Evolutionary conservation across 2,329 filamentous ascomycete genomes (phyloP).

Genomic region (Talaromyces albobiverticillius): DNA sequence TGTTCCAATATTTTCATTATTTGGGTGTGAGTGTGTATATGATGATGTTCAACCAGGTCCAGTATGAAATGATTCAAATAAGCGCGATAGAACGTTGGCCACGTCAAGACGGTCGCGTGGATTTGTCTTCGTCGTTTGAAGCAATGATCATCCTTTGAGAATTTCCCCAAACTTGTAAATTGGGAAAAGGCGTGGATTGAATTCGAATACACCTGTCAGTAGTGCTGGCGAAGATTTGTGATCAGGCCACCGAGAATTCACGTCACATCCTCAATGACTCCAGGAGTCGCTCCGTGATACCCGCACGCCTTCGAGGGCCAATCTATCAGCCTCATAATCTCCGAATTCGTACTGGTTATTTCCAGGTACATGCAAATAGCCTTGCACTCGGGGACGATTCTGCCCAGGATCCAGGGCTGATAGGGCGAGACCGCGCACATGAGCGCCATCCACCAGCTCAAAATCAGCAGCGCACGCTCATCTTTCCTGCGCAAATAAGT

Average conservation of each 20-base stretch:
- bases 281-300: slow-evolving; percentile 18
- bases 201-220: too few species aligned
- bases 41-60: too few species aligned
- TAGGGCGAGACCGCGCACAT: slow-evolving; percentile 11
- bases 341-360: slow-evolving; percentile 23
- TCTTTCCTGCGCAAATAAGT: slow-evolving; percentile 29
- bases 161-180: too few species aligned
- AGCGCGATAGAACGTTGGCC: too few species aligned
- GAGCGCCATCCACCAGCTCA: slow-evolving; percentile 34
- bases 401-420: slow-evolving; percentile 27
- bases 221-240: too few species aligned
- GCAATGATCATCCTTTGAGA: too few species aligned
- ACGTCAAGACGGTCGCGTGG: too few species aligned
- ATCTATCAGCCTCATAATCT: slow-evolving; percentile 27
- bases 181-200: too few species aligned
- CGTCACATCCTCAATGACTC: slow-evolving; percentile 1
- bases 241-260: neutral
- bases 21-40: too few species aligned
- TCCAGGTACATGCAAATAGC: slow-evolving; percentile 39
- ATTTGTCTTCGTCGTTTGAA: too few species aligned
- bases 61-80: too few species aligned
- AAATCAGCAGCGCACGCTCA: slow-evolving; percentile 29
- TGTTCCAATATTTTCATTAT: too few species aligned
- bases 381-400: slow-evolving; percentile 32
- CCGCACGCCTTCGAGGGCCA: slow-evolving; percentile 34